Percentiles rank a stretch among this genome's conserved stretches.
phyloP scores from a whole-genome alignment of 176 grass and related monocot genomes.

The Eremochloa ophiuroides region DNA sequence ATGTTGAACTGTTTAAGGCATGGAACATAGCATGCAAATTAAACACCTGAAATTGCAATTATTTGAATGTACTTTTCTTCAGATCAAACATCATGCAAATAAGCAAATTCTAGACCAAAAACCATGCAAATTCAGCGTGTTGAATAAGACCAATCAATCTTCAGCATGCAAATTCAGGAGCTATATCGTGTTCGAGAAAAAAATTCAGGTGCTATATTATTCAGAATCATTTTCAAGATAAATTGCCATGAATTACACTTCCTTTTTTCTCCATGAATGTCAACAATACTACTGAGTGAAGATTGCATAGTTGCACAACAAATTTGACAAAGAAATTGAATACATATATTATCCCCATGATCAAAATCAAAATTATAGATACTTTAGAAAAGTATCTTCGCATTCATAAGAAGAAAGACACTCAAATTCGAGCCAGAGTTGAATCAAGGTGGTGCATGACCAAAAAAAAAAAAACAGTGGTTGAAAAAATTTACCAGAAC shows the following conservation, averaged over 20 bases:
- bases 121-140: not conserved
- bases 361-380: not conserved
- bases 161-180: not conserved
- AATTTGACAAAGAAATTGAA: not conserved
- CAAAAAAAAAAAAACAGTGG: too few relatives aligned
- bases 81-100: not conserved
- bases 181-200: too few relatives aligned
- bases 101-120: not conserved
- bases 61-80: not conserved
- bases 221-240: not conserved
- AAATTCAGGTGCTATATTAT: not conserved
- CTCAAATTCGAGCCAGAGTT: not conserved
- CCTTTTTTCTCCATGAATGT: not conserved
- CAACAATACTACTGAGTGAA: not conserved
- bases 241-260: not conserved
- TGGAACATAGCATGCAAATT: not conserved
- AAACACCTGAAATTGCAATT: not conserved
- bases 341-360: not conserved
- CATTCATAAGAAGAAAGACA: not conserved
- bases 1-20: not conserved
- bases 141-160: not conserved
- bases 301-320: not conserved
- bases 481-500: slow-evolving; percentile 46
- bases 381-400: not conserved
- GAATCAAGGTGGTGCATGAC: not conserved